Percentiles rank a stretch among this genome's conserved stretches.
Evolutionary conservation across 2,329 filamentous ascomycete genomes (phyloP).

Genomic region (Aureobasidium namibiae): DNA sequence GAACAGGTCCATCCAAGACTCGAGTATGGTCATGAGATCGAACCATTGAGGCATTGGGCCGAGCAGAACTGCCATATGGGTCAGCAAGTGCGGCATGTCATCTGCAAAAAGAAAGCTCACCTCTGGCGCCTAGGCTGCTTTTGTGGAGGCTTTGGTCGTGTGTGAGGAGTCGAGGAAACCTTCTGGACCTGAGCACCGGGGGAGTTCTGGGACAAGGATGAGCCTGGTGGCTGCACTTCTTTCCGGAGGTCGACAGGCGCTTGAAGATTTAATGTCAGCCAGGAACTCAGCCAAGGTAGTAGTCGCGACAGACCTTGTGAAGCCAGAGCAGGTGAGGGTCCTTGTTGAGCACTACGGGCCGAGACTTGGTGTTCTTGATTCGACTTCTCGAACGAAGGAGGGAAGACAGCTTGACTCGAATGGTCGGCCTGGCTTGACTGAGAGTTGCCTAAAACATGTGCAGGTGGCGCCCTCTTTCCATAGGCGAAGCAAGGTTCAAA

Average conservation of each 20-base stretch:
- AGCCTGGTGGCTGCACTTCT: neutral
- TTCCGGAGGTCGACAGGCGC: neutral
- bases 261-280: slow-evolving; percentile 5
- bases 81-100: neutral
- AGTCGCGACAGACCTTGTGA: neutral
- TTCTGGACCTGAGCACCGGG: neutral
- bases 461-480: neutral
- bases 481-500: neutral
- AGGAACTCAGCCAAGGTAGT: neutral
- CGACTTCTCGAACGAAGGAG: neutral
- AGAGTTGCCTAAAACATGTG: neutral
- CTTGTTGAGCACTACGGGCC: neutral
- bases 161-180: neutral
- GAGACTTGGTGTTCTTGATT: slow-evolving; percentile 2
- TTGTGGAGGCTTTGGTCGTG: neutral
- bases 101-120: neutral
- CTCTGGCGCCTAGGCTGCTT: neutral
- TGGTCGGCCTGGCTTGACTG: neutral
- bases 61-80: neutral
- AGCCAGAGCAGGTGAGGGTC: neutral
- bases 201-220: neutral
- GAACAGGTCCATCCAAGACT: neutral
- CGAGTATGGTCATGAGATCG: neutral
- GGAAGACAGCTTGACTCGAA: neutral
- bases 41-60: neutral